Evolutionary conservation across 2,329 filamentous ascomycete species (phyloP).

Genomic region (Colletotrichum tamarilloi): DNA sequence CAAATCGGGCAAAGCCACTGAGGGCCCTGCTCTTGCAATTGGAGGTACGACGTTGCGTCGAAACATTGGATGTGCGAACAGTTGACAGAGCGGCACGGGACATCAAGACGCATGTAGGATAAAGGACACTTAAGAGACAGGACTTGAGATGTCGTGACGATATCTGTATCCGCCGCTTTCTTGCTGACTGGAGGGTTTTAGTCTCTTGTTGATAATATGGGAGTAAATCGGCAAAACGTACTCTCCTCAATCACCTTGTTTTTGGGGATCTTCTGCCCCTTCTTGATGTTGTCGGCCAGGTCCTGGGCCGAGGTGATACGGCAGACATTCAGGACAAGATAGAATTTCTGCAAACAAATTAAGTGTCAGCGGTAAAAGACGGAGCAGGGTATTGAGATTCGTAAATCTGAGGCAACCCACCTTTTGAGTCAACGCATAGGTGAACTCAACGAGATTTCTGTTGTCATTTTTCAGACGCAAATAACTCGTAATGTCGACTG

Average conservation of each 20-base stretch:
- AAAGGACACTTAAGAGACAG: conserved; percentile 94
- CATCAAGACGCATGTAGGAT: conserved; percentile 82
- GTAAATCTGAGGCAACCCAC: conserved; percentile 57
- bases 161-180: conserved; percentile 87
- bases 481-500: conserved; percentile 86
- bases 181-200: conserved; percentile 71
- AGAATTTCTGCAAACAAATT: conserved; percentile 70
- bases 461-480: conserved; percentile 74
- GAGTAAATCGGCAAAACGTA: conserved; percentile 55
- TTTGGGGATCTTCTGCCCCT: conserved; percentile 79
- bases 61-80: conserved; percentile 97
- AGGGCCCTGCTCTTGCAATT: conserved; percentile 94
- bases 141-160: conserved; percentile 87
- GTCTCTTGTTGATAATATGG: conserved; percentile 3
- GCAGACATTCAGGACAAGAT: conserved; percentile 80
- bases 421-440: conserved; percentile 92
- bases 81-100: conserved; percentile 81
- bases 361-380: conserved; percentile 34
- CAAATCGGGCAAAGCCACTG: conserved; percentile 98
- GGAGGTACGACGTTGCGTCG: conserved; percentile 90
- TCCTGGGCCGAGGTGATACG: conserved; percentile 77
- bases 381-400: conserved; percentile 15
- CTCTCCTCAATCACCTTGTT: conserved; percentile 85
- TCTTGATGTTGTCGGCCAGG: conserved; percentile 75
- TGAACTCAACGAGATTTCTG: conserved; percentile 82